Base-by-base conservation (phyloP, 2,329 filamentous ascomycete species). In the Hymenoscyphus fructigenus region DNA sequence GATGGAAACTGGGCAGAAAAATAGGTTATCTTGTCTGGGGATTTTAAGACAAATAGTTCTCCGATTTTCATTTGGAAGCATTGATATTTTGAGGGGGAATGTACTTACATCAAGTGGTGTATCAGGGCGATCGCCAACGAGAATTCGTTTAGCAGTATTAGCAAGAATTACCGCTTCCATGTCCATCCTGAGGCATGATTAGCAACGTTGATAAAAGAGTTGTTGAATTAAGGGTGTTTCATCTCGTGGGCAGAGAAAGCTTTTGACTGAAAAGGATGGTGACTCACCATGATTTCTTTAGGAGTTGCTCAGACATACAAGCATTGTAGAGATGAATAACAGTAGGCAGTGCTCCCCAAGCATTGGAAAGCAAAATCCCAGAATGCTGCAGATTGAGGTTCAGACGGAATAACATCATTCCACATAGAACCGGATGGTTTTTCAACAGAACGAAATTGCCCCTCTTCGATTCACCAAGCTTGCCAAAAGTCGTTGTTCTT, bases 301-400 rank as follows among this genome's bases (percentile, higher is more conserved):
- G 14, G 2, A 60, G 29, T 12, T 14, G 3, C n/a, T 60, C 62
- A 14, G 12, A 0, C n/a, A 60, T 14, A 10, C 36, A 58, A 23
- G 62, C 62, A n/a, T 63, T 63, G 44, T 63, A 63, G 29, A 63
- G 57, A 56, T 63, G 62, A 12, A 63, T 29, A 44, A 41, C 10
- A 28, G 7, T 28, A 41, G 44, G 41, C 20, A 63, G 7, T 26
- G 41, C 23, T n/a, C 56, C 62, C 62, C 57, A 60, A 28, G 57
- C 26, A 60, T 60, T 60, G 9, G 20, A 41, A 55, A 63, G 23
- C 2, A 3, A 1, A 6, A 63, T 23, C 2, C 61, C 61, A 53
- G 10, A 7, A 7, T 26, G 2, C 26, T 59, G 61, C 57, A 60
- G 1, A 6, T 34, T 29, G 2, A 60, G 28, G 29, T 59, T 59